Evolutionary conservation across 2,329 filamentous ascomycete genomes (phyloP), one percentile per base, ranked within the genome.

Genomic region (Phaeoacremonium minimum): DNA sequence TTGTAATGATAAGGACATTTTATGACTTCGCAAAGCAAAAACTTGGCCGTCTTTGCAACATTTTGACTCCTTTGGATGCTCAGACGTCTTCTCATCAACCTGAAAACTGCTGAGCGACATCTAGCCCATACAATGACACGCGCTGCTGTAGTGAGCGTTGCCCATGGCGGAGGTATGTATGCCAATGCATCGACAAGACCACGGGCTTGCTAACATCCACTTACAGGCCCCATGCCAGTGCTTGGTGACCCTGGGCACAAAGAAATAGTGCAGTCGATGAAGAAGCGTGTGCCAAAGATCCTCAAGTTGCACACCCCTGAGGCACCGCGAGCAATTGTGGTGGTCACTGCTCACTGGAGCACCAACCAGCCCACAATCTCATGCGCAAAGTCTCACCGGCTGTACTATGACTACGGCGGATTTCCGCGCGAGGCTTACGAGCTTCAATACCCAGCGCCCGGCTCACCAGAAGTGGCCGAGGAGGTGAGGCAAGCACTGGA

Each of bases 341-440:
- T 80, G 19, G 64, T 80, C 12, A 80, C 76, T 0, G 75, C 76
- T 4, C 75, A 80, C 57, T 80, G 75, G 76, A 66, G 64, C 3
- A 68, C 69, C 4, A 32, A 44, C 12, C 55, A 53, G 7, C 75
- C 75, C 2, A 68, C 64, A 29, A 69, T 82, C 40, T 75, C 71
- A 11, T 73, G 67, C 4, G 67, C 49, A 4, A 47, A 57, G 15
- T 62, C 59, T 16, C 77, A 71, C 38, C 48, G 58, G 3, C 57
- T 82, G 5, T 55, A 67, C 33, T 82, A 77, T 50, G 76, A 82
- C 50, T 82, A 80, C 56, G 67, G 66, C 47, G 73, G 73, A 14
- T 80, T 81, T 47, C 77, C 77, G 1, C 50, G 61, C 8, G 75
- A 75, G 53, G 50, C 69, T 0, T 82, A 81, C 51, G 41, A 61